A percentile compares a stretch with the other conserved stretches of the same genome.
phyloP scores from a whole-genome alignment of 2,329 filamentous ascomycete species.

The Fusarium neocosmosporiellum region DNA sequence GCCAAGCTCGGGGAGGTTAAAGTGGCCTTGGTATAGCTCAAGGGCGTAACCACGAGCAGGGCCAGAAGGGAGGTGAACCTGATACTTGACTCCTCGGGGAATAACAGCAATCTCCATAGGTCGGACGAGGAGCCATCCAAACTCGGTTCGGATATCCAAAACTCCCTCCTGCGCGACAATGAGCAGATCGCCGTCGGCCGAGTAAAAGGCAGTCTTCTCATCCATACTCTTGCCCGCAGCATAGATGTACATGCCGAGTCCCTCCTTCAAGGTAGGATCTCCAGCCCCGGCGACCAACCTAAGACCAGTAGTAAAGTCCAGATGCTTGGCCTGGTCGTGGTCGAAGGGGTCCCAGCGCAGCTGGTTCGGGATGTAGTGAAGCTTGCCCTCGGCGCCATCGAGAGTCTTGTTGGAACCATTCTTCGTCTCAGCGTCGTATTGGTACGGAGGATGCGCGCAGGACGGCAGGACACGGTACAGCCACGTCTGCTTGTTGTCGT shows the following conservation, averaged over 20 bases:
- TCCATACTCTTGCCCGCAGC: constrained; percentile 83
- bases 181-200: constrained; percentile 82
- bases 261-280: constrained; percentile 81
- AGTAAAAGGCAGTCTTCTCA: constrained; percentile 81
- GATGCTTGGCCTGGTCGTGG: constrained; percentile 65
- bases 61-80: constrained; percentile 71
- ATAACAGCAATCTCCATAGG: constrained; percentile 84
- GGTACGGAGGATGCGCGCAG: constrained; percentile 69
- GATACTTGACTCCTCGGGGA: constrained; percentile 79
- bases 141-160: constrained; percentile 81
- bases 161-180: constrained; percentile 80
- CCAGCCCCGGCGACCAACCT: constrained; percentile 83
- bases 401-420: constrained; percentile 43
- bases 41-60: constrained; percentile 79
- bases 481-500: constrained; percentile 78
- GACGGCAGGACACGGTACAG: constrained; percentile 77
- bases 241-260: constrained; percentile 84
- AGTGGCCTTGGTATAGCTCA: constrained; percentile 80
- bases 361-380: constrained; percentile 73
- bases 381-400: constrained; percentile 31
- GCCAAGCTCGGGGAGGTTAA: constrained; percentile 76
- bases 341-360: constrained; percentile 87
- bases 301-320: constrained; percentile 67
- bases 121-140: constrained; percentile 79
- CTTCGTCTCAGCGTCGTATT: constrained; percentile 52